Evolutionary conservation across 108 stramenopile genomes (phyloP).

Genomic region (Cyclostephanos tholiformis): DNA sequence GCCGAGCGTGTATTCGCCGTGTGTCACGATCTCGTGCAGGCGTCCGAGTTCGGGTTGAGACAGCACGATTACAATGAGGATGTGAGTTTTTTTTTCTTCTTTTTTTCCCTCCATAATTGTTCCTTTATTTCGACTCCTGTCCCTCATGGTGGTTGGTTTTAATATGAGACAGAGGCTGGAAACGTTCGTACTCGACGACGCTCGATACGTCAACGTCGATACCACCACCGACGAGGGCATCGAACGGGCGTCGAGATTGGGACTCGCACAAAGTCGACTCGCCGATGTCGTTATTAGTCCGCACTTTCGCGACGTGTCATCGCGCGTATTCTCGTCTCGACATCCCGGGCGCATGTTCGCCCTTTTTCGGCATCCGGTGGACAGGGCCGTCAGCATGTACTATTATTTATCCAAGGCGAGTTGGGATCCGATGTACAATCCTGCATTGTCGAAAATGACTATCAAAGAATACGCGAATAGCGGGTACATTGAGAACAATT

Average conservation of each 20-base stretch:
- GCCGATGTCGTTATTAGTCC: conserved; percentile 52
- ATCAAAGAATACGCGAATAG: conserved; percentile 54
- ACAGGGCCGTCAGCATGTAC: conserved; percentile 53
- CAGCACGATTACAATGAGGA: conserved; percentile 46
- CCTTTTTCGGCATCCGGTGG: conserved; percentile 55
- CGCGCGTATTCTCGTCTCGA: conserved; percentile 21
- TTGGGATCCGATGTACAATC: conserved; percentile 53
- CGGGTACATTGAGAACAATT: conserved; percentile 56
- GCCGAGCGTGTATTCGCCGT: conserved; percentile 41
- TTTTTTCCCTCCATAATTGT: too few relatives aligned
- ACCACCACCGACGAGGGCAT: conserved; percentile 45
- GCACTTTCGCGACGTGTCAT: conserved; percentile 31
- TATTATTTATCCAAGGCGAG: conserved; percentile 41
- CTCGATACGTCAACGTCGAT: conserved; percentile 57
- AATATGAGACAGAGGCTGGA: conserved; percentile 20
- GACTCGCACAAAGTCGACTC: conserved; percentile 37
- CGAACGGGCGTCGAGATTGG: conserved; percentile 37
- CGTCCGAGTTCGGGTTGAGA: conserved; percentile 45
- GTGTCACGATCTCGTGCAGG: conserved; percentile 44
- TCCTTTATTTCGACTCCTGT: too few relatives aligned
- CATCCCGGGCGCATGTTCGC: conserved; percentile 46
- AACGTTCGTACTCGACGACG: conserved; percentile 31
- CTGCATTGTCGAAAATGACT: conserved; percentile 40
- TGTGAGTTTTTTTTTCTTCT: conserved; percentile 10
- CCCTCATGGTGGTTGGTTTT: too few relatives aligned